Conservation (phyloP, 2,329 filamentous ascomycete species). For the Cryphonectria parasitica region DNA sequence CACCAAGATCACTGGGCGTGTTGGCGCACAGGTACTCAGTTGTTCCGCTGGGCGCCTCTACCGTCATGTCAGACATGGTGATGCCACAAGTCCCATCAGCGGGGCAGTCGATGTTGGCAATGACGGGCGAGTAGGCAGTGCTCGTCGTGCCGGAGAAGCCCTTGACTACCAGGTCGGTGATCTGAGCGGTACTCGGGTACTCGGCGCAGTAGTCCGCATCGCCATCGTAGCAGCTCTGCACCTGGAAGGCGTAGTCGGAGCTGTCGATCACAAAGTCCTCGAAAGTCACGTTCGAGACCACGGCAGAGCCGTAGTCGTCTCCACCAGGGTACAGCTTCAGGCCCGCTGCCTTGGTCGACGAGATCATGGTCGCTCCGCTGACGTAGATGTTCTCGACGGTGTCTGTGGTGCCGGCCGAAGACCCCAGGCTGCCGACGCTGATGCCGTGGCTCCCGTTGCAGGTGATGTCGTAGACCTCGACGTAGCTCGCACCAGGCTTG, state of each 20-base stretch:
- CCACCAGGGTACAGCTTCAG: constrained; percentile 48
- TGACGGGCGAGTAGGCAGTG: constrained; percentile 40
- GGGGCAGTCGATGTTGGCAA: constrained; percentile 45
- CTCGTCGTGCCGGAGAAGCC: constrained; percentile 45
- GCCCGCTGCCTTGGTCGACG: constrained; percentile 24
- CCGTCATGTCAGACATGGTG: constrained; percentile 38
- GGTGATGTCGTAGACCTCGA: constrained; percentile 45
- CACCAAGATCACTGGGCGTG: constrained; percentile 19
- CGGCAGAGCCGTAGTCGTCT: constrained; percentile 40
- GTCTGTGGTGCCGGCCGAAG: constrained; percentile 39
- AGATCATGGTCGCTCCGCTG: constrained; percentile 38
- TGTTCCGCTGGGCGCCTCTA: constrained; percentile 38
- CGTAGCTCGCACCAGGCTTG: constrained; percentile 45
- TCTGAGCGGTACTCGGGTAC: constrained; percentile 39
- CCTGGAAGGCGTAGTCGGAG: constrained; percentile 49
- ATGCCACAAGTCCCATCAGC: constrained; percentile 44
- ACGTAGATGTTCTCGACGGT: constrained; percentile 48
- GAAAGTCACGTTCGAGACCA: constrained; percentile 48
- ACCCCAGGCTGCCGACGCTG: constrained; percentile 51
- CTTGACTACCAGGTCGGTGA: constrained; percentile 42
- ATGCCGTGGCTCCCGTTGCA: constrained; percentile 53
- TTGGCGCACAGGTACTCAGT: constrained; percentile 26
- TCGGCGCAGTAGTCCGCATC: constrained; percentile 41
- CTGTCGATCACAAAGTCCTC: constrained; percentile 42
- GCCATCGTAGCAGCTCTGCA: constrained; percentile 49